A percentile compares a stretch with the other conserved stretches of the same genome.
phyloP scores from a whole-genome alignment of 163 green algal species.

The Scenedesmus sp. region DNA sequence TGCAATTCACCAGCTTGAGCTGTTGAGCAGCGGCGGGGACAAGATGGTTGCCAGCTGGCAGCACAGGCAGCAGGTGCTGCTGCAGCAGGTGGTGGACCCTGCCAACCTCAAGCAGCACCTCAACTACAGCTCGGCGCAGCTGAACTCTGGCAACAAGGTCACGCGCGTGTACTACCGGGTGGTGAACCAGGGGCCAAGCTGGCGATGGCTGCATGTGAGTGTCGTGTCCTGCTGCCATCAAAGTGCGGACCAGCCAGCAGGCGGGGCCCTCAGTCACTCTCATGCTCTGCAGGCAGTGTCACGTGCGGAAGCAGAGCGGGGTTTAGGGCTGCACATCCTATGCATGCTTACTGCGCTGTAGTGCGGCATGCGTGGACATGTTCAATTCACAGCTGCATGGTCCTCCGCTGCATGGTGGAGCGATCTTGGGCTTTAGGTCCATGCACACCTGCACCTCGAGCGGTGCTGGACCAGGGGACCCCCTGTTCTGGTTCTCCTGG shows the following conservation, averaged over 20 bases:
- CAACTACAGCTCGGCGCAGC: not conserved
- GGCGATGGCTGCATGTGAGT: conserved; percentile 38
- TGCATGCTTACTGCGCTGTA: too few relatives aligned
- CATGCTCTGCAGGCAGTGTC: too few relatives aligned
- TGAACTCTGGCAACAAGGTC: conserved; percentile 7
- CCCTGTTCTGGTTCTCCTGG: too few relatives aligned
- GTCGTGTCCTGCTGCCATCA: not conserved
- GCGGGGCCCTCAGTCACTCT: too few relatives aligned
- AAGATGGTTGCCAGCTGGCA: not conserved
- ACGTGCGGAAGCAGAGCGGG: too few relatives aligned
- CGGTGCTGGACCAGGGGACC: too few relatives aligned
- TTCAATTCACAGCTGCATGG: too few relatives aligned
- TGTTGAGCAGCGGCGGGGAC: conserved; percentile 28
- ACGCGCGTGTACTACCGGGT: conserved; percentile 29
- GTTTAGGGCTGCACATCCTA: too few relatives aligned
- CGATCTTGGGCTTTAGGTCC: too few relatives aligned
- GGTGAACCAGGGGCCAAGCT: not conserved
- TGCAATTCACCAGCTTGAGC: conserved; percentile 46
- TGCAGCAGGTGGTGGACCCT: not conserved
- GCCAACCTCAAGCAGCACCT: not conserved
- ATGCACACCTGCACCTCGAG: too few relatives aligned
- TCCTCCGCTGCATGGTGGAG: too few relatives aligned
- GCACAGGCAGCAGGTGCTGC: conserved; percentile 2
- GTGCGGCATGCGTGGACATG: too few relatives aligned
- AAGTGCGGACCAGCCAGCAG: not conserved